Percentiles rank a stretch among this genome's conserved stretches.
Conservation (phyloP, 129 eudicot species). For the Solidago caesia region DNA sequence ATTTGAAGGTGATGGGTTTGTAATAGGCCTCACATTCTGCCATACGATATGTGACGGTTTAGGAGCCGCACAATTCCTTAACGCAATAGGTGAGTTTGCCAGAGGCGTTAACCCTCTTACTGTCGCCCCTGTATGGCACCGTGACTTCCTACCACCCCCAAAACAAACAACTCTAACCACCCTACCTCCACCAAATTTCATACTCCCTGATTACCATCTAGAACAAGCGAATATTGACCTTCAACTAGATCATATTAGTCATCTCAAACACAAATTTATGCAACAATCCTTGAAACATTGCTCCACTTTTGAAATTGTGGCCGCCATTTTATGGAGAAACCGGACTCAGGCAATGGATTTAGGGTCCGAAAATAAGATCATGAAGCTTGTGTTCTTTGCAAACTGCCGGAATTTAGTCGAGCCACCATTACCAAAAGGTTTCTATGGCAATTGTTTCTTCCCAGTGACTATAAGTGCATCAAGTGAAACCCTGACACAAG, state of each 20-base stretch:
- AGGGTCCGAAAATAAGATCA: conserved; percentile 12
- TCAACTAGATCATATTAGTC: conserved; percentile 35
- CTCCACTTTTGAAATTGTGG: conserved; percentile 50
- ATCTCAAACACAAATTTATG: conserved; percentile 38
- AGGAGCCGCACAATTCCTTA: conserved; percentile 64
- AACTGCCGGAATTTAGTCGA: conserved; percentile 42
- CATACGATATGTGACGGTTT: conserved; percentile 66
- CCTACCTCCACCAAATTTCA: conserved; percentile 31
- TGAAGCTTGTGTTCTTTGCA: conserved; percentile 54
- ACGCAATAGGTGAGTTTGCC: conserved; percentile 58
- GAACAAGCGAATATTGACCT: conserved; percentile 57
- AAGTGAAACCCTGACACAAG: conserved; percentile 17
- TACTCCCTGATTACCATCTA: conserved; percentile 37
- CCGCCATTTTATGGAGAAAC: conserved; percentile 48
- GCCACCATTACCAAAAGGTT: conserved; percentile 53
- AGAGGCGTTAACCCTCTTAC: conserved; percentile 34
- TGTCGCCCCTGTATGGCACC: conserved; percentile 47
- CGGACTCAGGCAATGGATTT: conserved; percentile 41
- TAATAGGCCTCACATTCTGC: conserved; percentile 55
- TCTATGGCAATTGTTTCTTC: conserved; percentile 59
- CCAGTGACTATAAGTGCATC: conserved; percentile 44
- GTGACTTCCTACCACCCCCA: conserved; percentile 45
- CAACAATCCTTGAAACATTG: conserved; percentile 13
- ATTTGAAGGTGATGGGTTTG: conserved; percentile 51
- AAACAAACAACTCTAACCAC: not conserved